A percentile compares a stretch with the other conserved stretches of the same genome.
phyloP scores from a whole-genome alignment of 1,284 basidiomycete genomes.

The Ganoderma multipileum region DNA sequence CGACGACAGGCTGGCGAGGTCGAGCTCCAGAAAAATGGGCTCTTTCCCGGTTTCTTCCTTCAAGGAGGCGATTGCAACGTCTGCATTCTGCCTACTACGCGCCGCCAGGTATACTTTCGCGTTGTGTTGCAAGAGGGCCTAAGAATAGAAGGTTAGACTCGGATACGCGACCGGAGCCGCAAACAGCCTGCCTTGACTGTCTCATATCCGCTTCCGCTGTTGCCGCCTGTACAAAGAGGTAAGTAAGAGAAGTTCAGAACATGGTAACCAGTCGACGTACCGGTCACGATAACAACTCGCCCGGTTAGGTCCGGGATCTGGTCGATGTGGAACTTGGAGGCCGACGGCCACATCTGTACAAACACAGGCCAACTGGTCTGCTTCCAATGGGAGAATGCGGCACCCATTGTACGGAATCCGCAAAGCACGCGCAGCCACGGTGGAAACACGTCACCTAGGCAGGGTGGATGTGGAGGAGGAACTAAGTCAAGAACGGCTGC shows the following conservation, averaged over 20 bases:
- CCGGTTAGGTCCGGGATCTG: constrained; percentile 61
- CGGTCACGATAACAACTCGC: constrained; percentile 52
- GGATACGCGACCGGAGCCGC: not conserved
- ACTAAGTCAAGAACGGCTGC: no score
- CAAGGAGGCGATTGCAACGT: constrained; percentile 51
- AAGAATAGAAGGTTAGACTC: not conserved
- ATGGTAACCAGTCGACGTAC: constrained; percentile 25
- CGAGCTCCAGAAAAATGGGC: constrained; percentile 53
- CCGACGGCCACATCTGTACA: constrained; percentile 43
- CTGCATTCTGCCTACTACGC: constrained; percentile 47
- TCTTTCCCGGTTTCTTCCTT: constrained; percentile 45
- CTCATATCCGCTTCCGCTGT: constrained; percentile 50
- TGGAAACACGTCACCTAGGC: no score
- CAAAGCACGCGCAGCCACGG: no score
- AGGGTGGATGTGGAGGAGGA: not conserved
- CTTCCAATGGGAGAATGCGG: not conserved
- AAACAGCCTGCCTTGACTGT: constrained; percentile 35
- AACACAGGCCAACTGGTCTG: not conserved
- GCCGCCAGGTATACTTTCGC: constrained; percentile 61
- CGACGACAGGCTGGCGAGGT: constrained; percentile 52
- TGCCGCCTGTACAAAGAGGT: constrained; percentile 39
- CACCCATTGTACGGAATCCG: not conserved
- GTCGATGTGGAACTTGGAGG: constrained; percentile 48
- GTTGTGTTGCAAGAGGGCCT: constrained; percentile 51
- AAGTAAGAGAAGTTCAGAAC: not conserved